Percentiles rank a stretch among this genome's conserved stretches.
phyloP scores from a whole-genome alignment of 257 asterid species.

The Scutellaria baicalensis region DNA sequence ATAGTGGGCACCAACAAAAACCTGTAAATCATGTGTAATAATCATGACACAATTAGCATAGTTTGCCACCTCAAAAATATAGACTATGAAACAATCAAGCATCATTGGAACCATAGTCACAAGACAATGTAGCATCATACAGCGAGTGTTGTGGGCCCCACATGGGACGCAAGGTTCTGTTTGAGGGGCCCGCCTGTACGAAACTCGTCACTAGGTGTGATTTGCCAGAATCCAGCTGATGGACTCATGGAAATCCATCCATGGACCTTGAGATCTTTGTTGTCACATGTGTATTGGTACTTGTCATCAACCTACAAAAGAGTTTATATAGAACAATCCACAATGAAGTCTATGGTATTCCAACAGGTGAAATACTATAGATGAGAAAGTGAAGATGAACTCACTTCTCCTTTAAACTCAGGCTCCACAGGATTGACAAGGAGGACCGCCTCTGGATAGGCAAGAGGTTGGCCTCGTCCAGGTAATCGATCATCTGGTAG shows the following conservation, averaged over 20 bases:
- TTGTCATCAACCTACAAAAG: slow-evolving; percentile 70
- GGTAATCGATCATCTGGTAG: slow-evolving; percentile 78
- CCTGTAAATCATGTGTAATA: slow-evolving; percentile 26
- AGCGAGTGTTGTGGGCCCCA: slow-evolving; percentile 71
- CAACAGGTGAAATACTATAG: background rate
- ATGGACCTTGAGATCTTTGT: slow-evolving; percentile 73
- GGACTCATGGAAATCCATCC: slow-evolving; percentile 72
- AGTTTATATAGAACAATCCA: background rate
- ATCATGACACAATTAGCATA: background rate
- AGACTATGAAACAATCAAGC: too few species aligned
- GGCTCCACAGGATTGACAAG: slow-evolving; percentile 84
- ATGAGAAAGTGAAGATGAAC: background rate
- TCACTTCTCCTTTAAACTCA: slow-evolving; percentile 76
- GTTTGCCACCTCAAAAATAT: too few species aligned
- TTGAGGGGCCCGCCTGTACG: slow-evolving; percentile 87
- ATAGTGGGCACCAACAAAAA: slow-evolving; percentile 58
- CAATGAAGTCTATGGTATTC: background rate
- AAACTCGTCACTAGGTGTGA: slow-evolving; percentile 81
- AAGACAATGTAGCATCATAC: too few species aligned
- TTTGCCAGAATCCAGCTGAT: slow-evolving; percentile 79
- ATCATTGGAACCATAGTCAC: too few species aligned
- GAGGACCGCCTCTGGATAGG: slow-evolving; percentile 82
- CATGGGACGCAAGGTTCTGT: slow-evolving; percentile 92
- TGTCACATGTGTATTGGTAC: slow-evolving; percentile 72
- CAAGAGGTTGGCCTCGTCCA: slow-evolving; percentile 66